These are phyloP conservation scores for Hylodesmum podocarpum DNA, from an alignment of 306 rosid species.

Conservation along the genomic window DNA sequence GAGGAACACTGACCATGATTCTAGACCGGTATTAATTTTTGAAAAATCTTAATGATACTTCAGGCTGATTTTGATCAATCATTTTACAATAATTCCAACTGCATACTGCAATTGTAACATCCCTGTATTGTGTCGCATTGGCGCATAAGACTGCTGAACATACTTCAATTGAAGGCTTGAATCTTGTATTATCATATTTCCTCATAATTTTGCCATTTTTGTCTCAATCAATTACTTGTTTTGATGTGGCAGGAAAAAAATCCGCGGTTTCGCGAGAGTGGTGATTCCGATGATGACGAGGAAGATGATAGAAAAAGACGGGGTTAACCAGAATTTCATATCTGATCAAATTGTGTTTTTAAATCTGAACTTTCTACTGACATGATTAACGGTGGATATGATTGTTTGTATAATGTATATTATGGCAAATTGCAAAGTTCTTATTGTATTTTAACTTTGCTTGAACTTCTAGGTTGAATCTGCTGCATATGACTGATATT, in stretches of 20 bases:
- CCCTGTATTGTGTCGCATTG: neutral
- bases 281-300: conserved; percentile 94
- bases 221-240: neutral
- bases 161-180: conserved; percentile 3
- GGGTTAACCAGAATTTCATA: conserved; percentile 33
- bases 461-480: conserved; percentile 20
- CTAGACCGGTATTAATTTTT: conserved; percentile 80
- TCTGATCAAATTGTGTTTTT: neutral
- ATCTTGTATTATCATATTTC: neutral
- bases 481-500: conserved; percentile 2
- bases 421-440: neutral
- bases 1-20: conserved; percentile 73
- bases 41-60: neutral
- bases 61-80: conserved; percentile 5
- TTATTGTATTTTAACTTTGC: neutral
- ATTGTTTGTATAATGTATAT: conserved; percentile 30
- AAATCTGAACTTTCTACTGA: neutral
- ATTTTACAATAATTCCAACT: conserved; percentile 12
- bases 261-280: conserved; percentile 98
- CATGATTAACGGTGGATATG: conserved; percentile 22
- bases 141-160: neutral
- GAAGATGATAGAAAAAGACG: conserved; percentile 75
- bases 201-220: neutral
- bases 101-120: too few species aligned
- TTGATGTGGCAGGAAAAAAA: conserved; percentile 74